A percentile compares a stretch with the other conserved stretches of the same genome.
These are phyloP conservation scores for Farysia itapuensis DNA, from an alignment of 1,284 basidiomycete genomes.

Conservation along the genomic window DNA sequence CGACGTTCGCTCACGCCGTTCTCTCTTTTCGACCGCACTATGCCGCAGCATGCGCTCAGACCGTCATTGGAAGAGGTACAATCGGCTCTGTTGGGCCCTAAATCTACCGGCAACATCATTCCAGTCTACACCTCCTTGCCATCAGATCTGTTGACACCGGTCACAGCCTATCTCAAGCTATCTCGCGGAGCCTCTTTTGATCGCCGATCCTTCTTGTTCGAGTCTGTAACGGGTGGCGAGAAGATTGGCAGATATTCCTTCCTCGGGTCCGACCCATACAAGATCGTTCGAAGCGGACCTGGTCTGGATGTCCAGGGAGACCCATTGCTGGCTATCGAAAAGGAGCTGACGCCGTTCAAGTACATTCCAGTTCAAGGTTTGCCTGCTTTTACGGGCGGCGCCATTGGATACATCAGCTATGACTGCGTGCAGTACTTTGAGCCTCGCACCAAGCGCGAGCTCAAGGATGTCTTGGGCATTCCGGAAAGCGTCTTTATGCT, in stretches of 20 bases:
- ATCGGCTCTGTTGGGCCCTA: slow-evolving; percentile 33
- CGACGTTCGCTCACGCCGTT: too few relatives aligned
- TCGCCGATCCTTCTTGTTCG: slow-evolving; percentile 52
- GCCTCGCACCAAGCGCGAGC: slow-evolving; percentile 64
- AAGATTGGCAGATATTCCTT: slow-evolving; percentile 91
- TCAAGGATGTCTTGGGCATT: slow-evolving; percentile 75
- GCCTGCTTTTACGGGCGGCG: slow-evolving; percentile 93
- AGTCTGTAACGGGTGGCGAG: slow-evolving; percentile 80
- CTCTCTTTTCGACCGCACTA: too few relatives aligned
- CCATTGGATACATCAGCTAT: slow-evolving; percentile 95
- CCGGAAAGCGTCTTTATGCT: slow-evolving; percentile 98
- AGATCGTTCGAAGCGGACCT: slow-evolving; percentile 85
- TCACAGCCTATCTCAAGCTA: slow-evolving; percentile 91
- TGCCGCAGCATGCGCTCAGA: slow-evolving; percentile 20
- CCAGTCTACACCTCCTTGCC: slow-evolving; percentile 90
- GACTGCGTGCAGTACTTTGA: slow-evolving; percentile 97
- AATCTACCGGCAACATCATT: slow-evolving; percentile 74
- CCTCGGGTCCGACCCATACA: slow-evolving; percentile 91
- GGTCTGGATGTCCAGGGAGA: slow-evolving; percentile 81
- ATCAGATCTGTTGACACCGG: slow-evolving; percentile 94
- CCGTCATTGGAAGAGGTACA: slow-evolving; percentile 52
- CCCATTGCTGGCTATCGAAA: slow-evolving; percentile 80
- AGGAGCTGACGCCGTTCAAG: slow-evolving; percentile 80
- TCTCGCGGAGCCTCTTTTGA: slow-evolving; percentile 78
- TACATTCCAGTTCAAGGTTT: slow-evolving; percentile 89